Evolutionary conservation across 352 stramenopile genomes (phyloP).

Genomic region (Phytophthora sansomeana): DNA sequence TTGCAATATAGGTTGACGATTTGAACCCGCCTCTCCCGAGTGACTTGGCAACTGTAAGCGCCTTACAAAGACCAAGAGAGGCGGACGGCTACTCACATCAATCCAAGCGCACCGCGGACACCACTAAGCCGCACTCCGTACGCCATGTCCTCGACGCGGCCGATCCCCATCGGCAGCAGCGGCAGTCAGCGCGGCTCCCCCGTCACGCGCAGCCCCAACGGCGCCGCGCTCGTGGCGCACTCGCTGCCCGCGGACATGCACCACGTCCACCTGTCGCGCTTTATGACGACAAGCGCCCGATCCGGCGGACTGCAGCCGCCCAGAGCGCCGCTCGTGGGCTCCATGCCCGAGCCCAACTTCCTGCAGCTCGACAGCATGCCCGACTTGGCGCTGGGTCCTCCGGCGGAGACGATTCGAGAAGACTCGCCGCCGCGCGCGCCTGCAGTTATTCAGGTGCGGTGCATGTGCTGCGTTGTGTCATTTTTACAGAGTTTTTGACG

Average conservation of each 20-base stretch:
- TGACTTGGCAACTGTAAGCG: slow-evolving; percentile 6
- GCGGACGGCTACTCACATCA: slow-evolving; percentile 10
- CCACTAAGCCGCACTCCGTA: slow-evolving; percentile 15
- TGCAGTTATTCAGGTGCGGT: slow-evolving; percentile 57
- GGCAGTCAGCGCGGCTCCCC: slow-evolving; percentile 59
- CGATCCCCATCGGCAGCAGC: slow-evolving; percentile 58
- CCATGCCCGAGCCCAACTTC: slow-evolving; percentile 70
- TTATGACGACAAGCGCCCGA: slow-evolving; percentile 38
- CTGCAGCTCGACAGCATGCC: slow-evolving; percentile 62
- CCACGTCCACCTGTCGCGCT: slow-evolving; percentile 47
- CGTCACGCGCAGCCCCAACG: slow-evolving; percentile 28
- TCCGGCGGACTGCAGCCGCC: slow-evolving; percentile 51
- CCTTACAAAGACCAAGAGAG: neutral
- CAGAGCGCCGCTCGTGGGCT: slow-evolving; percentile 63
- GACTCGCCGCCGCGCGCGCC: slow-evolving; percentile 36
- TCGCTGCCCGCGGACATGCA: slow-evolving; percentile 71
- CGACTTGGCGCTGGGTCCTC: slow-evolving; percentile 63
- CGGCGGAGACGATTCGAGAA: slow-evolving; percentile 37
- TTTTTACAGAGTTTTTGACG: neutral
- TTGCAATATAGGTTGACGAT: neutral
- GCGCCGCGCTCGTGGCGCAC: slow-evolving; percentile 48
- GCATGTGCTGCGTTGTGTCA: neutral
- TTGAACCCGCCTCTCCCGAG: slow-evolving; percentile 14
- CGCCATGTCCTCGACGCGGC: slow-evolving; percentile 54
- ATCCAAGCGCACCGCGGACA: slow-evolving; percentile 12